phyloP scores from a whole-genome alignment of 257 asterid species.

The Solanum boliviense region DNA sequence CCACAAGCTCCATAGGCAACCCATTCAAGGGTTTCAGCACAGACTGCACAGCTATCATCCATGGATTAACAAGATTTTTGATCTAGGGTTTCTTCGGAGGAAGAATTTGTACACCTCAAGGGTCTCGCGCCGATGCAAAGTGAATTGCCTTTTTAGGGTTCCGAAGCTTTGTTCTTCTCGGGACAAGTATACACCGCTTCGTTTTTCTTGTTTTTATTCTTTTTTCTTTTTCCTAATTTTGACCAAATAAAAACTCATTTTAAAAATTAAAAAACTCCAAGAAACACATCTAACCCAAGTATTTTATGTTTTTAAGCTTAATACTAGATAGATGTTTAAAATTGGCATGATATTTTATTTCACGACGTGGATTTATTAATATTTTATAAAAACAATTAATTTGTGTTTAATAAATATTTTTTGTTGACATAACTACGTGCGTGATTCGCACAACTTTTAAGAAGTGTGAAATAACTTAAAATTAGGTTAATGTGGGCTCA shows the following conservation, averaged over 20 bases:
- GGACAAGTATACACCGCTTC: not conserved
- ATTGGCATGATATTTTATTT: not conserved
- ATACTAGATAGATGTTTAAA: not conserved
- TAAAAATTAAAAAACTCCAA: not conserved
- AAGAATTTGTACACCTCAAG: not conserved
- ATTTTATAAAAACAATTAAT: accelerated
- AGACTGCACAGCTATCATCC: slow-evolving; percentile 98
- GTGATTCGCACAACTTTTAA: not conserved
- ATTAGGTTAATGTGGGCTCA: not conserved
- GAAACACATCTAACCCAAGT: not conserved
- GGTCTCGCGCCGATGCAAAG: not conserved
- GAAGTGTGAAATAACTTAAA: not conserved
- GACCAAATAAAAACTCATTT: not conserved
- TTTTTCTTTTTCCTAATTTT: not conserved
- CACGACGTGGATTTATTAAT: accelerated
- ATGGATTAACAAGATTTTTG: slow-evolving; percentile 19
- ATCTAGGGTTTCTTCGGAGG: not conserved
- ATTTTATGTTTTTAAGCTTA: too few relatives aligned
- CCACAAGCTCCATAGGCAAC: slow-evolving; percentile 92
- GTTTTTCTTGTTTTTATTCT: not conserved
- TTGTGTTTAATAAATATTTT: not conserved
- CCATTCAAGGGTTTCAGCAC: slow-evolving; percentile 96
- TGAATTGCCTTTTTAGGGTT: not conserved
- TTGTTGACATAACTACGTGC: accelerated
- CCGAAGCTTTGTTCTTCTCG: not conserved